Base-by-base conservation (phyloP, 2,329 filamentous ascomycete genomes). In the Ophiostoma angusticollis region DNA sequence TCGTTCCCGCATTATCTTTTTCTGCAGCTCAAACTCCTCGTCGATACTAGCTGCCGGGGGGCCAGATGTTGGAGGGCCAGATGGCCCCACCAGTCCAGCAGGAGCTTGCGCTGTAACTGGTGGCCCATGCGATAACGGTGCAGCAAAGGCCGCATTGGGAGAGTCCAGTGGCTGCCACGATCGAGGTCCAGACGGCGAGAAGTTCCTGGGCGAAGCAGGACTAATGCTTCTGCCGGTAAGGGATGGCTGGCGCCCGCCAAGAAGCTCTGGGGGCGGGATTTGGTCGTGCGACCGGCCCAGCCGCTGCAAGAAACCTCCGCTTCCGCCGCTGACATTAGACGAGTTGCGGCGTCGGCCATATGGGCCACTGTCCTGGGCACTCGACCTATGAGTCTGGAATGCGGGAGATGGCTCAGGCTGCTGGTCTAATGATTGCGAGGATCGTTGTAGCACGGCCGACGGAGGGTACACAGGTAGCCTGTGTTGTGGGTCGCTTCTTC, bases 301-400 rank as follows among this genome's bases (percentile, higher is more conserved):
- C 25, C 80, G 74, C 49, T 80, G 72, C 49, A 70, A 69, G 47
- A 78, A 73, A 27, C 73, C 69, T 44, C 80, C 80, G 56, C 85
- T 93, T 43, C 82, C 83, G 40, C 84, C 86, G 56, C 87, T 95
- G 29, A 93, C 80, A 52, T 86, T 93, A 2, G 89, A 96, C 13
- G 89, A 95, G 42, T 82, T 82, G 46, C 89, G 78, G 45, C 86
- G 77, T 47, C 86, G 77, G 27, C 70, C 72, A 65, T 83, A 87
- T 3, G 74, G 67, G 11, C 64, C 76, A n/a, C n/a, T n/a, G 47
- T 81, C 77, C 44, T 82, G 78, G 13, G 62, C 67, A 47, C 67
- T 75, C 25, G 72, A 72, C 44, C 85, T 73, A 48, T 73, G 76
- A 4, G 84, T 84, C 56, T 94, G 87, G 55, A 93, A 94, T 5